These are phyloP conservation scores for Neonectria sp. DNA, from an alignment of 2,329 filamentous ascomycete species.

Conservation along the genomic window DNA sequence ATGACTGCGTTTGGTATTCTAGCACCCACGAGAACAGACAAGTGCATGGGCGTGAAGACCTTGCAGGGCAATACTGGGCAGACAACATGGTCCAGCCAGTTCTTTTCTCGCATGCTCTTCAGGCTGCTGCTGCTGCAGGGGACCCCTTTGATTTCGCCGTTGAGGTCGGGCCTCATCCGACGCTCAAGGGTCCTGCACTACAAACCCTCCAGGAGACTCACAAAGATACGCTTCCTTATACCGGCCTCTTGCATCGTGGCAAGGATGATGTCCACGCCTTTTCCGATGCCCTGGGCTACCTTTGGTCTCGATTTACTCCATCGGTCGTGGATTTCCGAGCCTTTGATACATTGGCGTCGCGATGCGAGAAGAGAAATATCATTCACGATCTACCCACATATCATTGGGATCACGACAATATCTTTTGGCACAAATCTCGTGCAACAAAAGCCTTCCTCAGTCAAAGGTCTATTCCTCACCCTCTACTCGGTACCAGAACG, in stretches of 20 bases:
- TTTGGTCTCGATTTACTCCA: constrained; percentile 29
- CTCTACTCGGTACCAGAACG: constrained; percentile 1
- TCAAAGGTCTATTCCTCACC: background rate
- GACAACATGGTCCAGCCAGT: constrained; percentile 46
- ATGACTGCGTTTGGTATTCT: constrained; percentile 35
- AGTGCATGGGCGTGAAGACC: background rate
- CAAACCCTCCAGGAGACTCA: constrained; percentile 51
- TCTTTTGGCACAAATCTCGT: constrained; percentile 41
- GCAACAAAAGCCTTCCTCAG: too few relatives aligned
- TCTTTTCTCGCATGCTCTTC: constrained; percentile 38
- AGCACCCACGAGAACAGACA: constrained; percentile 48
- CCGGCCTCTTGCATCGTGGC: constrained; percentile 31
- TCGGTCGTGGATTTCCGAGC: background rate
- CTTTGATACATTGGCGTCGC: constrained; percentile 1
- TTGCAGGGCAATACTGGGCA: constrained; percentile 41
- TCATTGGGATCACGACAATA: constrained; percentile 54
- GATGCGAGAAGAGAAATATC: background rate
- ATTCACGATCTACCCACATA: constrained; percentile 54
- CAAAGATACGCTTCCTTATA: constrained; percentile 19
- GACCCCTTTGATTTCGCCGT: constrained; percentile 30
- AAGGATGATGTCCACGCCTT: constrained; percentile 34
- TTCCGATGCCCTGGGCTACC: constrained; percentile 30
- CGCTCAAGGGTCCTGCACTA: constrained; percentile 62
- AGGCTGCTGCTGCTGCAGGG: constrained; percentile 11
- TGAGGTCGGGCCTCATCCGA: constrained; percentile 65